Base-by-base conservation (phyloP, 768 basidiomycete genomes). In the Artomyces pyxidatus region DNA sequence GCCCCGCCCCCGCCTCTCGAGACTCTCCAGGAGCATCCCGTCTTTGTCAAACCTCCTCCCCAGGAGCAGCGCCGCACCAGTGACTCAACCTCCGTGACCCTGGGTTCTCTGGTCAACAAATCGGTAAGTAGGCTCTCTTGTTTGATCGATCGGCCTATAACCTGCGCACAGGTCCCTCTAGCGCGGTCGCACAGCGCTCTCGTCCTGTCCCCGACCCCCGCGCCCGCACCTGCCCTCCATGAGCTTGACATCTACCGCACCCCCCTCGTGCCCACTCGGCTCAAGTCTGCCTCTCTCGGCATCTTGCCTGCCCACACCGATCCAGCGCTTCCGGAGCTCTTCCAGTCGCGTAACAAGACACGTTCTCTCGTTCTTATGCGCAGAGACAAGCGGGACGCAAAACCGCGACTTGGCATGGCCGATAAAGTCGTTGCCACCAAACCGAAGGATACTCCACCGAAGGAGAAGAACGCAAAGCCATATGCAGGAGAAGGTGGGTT, bases 231-330 rank as follows among this genome's bases (percentile, higher is more conserved):
- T 50, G 81, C 81, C 14, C 69, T 89, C 5, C 80, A 83, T 37
- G 81, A 85, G 56, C 68, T 87, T 39, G 85, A 88, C 54, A 72
- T 84, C 26, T 89, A 88, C 70, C 84, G 82, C 66, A 89, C 84
- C 1, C 87, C 87, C 6, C 73, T 89, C 39, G 57, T 88, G 14
- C 85, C 87, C 10, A 80, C 83, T n/a, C 73, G 73, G 17, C 63
- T 69, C 32, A 75, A 77, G 7, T 42, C 37, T 14, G 45, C 37
- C 28, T 32, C 41, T 29, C n/a, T 35, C 26, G 46, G 53, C 41
- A 43, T 29, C 32, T n/a, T n/a, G n/a, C 32, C 32, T 35, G 32
- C 32, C 6, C 32, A 12, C 32, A 12, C 45, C n/a, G 35, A 8
- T 21, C 11, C 21, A 14, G 23, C 41, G 6, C 53, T 75, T 35